Percentiles rank a stretch among this genome's conserved stretches.
These are phyloP conservation scores for Pigoraptor vietnamica DNA, from an alignment of 78 protist species.

Conservation along the genomic window DNA sequence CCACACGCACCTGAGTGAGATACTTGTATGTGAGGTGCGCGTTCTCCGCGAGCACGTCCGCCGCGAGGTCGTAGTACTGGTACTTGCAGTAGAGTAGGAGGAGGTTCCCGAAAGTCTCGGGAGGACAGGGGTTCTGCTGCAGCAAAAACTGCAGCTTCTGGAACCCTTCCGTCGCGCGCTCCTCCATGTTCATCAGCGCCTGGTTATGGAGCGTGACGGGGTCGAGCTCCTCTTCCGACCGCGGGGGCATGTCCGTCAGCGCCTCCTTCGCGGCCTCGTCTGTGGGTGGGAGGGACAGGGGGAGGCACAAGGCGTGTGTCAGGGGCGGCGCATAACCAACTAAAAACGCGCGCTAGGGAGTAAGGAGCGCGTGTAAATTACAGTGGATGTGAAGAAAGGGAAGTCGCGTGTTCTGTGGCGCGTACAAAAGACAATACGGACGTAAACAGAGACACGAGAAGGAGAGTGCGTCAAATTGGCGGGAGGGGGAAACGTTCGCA, in stretches of 20 bases:
- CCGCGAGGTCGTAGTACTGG: conserved; percentile 57
- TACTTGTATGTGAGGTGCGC: conserved; percentile 27
- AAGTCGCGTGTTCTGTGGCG: too few relatives aligned
- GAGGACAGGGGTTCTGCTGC: conserved; percentile 67
- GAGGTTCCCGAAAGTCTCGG: conserved; percentile 75
- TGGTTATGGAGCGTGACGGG: conserved; percentile 80
- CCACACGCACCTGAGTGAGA: neutral
- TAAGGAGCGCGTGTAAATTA: too few relatives aligned
- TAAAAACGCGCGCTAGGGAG: too few relatives aligned
- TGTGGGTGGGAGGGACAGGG: neutral
- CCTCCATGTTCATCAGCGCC: conserved; percentile 72
- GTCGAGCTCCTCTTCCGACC: conserved; percentile 75
- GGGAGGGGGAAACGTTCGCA: too few relatives aligned
- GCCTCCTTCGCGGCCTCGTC: conserved; percentile 58
- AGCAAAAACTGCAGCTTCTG: conserved; percentile 64
- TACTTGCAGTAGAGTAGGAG: conserved; percentile 72
- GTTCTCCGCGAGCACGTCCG: conserved; percentile 68
- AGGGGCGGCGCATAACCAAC: too few relatives aligned
- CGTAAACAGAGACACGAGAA: too few relatives aligned
- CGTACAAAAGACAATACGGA: too few relatives aligned
- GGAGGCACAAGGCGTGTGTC: too few relatives aligned
- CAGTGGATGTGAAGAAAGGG: too few relatives aligned
- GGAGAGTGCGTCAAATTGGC: too few relatives aligned
- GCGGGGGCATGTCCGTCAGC: conserved; percentile 75
- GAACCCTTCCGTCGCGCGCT: conserved; percentile 57